A percentile compares a stretch with the other conserved stretches of the same genome.
phyloP scores from a whole-genome alignment of 768 basidiomycete genomes.

The Lactarius akahatsu region DNA sequence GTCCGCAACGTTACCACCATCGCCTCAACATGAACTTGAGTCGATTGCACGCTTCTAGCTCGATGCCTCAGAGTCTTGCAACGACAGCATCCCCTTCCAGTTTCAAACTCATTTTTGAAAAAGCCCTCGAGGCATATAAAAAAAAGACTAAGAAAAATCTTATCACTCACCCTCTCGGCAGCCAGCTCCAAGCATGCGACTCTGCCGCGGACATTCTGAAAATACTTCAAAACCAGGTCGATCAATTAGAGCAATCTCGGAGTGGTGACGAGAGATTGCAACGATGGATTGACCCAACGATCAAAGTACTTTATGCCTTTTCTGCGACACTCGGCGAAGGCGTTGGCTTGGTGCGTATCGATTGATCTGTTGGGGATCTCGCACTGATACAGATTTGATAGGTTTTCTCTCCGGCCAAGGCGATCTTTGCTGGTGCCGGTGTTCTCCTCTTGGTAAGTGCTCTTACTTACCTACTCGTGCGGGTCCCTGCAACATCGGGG shows the following conservation, averaged over 20 bases:
- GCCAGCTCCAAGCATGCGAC: not conserved
- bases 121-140: not conserved
- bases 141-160: not conserved
- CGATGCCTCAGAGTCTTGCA: not conserved
- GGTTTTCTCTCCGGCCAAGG: not conserved
- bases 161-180: not conserved
- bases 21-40: not conserved
- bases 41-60: not conserved
- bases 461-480: not conserved
- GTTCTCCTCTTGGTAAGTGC: not conserved
- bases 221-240: not conserved
- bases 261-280: not conserved
- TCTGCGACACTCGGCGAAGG: not conserved
- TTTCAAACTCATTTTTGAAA: not conserved
- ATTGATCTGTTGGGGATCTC: not conserved
- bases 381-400: not conserved
- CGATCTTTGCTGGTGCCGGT: not conserved
- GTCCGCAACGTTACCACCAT: not conserved
- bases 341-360: not conserved
- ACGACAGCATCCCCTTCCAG: not conserved
- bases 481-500: not conserved
- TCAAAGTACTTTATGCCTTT: not conserved
- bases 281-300: not conserved
- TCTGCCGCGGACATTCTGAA: not conserved
- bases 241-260: not conserved